phyloP scores from a whole-genome alignment of 306 rosid genomes.

The Casuarina cunninghamiana region DNA sequence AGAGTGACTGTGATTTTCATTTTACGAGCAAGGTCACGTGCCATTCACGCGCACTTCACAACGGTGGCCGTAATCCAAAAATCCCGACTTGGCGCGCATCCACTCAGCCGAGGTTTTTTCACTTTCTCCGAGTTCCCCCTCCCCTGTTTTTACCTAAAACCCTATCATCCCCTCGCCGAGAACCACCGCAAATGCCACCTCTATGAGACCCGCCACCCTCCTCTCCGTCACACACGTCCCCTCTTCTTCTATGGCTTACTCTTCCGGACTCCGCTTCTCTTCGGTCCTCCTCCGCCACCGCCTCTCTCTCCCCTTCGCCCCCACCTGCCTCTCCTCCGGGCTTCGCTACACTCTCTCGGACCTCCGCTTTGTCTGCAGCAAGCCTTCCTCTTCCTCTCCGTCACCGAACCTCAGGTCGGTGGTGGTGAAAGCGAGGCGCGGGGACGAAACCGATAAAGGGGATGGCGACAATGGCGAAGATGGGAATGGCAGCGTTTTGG shows the following conservation, averaged over 20 bases:
- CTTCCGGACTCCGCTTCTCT: slow-evolving; percentile 64
- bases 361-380: slow-evolving; percentile 58
- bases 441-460: slow-evolving; percentile 38
- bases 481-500: slow-evolving; percentile 61
- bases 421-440: slow-evolving; percentile 22
- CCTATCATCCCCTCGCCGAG: slow-evolving; percentile 7
- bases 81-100: slow-evolving; percentile 47
- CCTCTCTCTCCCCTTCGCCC: slow-evolving; percentile 28
- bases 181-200: slow-evolving; percentile 7
- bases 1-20: too few relatives aligned
- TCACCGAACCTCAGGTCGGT: slow-evolving; percentile 15
- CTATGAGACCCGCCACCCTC: slow-evolving; percentile 27
- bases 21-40: not conserved
- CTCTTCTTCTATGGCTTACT: slow-evolving; percentile 53
- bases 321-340: slow-evolving; percentile 26
- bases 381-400: not conserved
- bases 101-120: slow-evolving; percentile 23
- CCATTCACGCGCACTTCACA: not conserved
- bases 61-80: not conserved
- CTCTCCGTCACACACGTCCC: not conserved
- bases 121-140: not conserved
- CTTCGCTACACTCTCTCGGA: slow-evolving; percentile 39
- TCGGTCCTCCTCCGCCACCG: slow-evolving; percentile 53
- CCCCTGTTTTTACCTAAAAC: not conserved
- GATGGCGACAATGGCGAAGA: slow-evolving; percentile 9